A percentile compares a stretch with the other conserved stretches of the same genome.
These are phyloP conservation scores for Mucor plumbeus DNA, from an alignment of 371 early-diverging fungal species.

Conservation along the genomic window DNA sequence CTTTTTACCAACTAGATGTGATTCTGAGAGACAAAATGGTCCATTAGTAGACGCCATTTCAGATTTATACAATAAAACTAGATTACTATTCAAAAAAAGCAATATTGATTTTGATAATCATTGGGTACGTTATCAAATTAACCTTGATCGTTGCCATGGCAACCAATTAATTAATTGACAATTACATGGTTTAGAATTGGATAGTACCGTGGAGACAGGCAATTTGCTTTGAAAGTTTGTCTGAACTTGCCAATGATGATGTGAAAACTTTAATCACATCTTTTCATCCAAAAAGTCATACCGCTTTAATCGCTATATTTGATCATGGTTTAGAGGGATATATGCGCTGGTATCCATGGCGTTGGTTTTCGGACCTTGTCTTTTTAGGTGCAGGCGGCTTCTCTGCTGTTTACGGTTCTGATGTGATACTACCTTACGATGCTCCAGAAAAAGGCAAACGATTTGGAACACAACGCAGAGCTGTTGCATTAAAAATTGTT, in stretches of 20 bases:
- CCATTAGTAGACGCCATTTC: slow-evolving; percentile 25
- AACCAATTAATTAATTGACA: not conserved
- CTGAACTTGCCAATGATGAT: slow-evolving; percentile 30
- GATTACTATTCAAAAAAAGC: slow-evolving; percentile 23
- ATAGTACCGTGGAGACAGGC: slow-evolving; percentile 47
- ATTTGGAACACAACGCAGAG: slow-evolving; percentile 28
- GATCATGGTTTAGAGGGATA: slow-evolving; percentile 38
- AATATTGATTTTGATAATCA: slow-evolving; percentile 41
- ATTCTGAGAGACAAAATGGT: not conserved
- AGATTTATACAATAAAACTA: slow-evolving; percentile 34
- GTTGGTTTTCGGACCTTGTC: slow-evolving; percentile 50
- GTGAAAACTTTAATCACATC: slow-evolving; percentile 25
- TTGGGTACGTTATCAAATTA: slow-evolving; percentile 33
- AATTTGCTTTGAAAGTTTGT: slow-evolving; percentile 38
- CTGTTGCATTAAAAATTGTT: slow-evolving; percentile 45
- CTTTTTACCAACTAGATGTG: slow-evolving; percentile 16
- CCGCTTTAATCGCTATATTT: slow-evolving; percentile 33
- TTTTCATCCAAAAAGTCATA: slow-evolving; percentile 39
- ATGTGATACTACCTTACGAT: slow-evolving; percentile 36
- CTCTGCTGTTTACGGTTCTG: slow-evolving; percentile 43
- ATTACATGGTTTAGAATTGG: slow-evolving; percentile 25
- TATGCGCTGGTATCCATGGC: slow-evolving; percentile 52
- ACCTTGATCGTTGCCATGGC: slow-evolving; percentile 1
- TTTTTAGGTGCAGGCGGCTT: slow-evolving; percentile 49
- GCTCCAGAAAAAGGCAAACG: slow-evolving; percentile 31